phyloP scores from a whole-genome alignment of 2,329 filamentous ascomycete species.

The Orbilia brochopaga region DNA sequence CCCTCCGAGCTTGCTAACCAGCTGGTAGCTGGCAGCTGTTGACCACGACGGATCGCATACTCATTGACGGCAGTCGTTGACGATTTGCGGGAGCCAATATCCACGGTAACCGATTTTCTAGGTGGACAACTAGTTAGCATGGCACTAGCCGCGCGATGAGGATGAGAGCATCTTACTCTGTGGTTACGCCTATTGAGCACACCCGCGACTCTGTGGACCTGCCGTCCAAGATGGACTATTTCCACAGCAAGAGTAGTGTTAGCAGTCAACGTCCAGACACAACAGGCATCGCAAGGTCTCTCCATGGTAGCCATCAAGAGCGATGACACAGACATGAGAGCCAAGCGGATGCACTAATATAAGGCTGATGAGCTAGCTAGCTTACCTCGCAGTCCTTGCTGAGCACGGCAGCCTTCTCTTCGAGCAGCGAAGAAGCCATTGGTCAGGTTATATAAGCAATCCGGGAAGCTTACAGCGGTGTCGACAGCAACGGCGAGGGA shows the following conservation, averaged over 20 bases:
- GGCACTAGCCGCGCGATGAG: background rate
- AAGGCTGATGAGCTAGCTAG: background rate
- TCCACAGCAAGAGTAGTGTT: background rate
- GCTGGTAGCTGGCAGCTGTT: background rate
- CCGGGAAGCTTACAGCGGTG: background rate
- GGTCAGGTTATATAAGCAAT: constrained; percentile 11
- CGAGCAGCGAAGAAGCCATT: constrained; percentile 38
- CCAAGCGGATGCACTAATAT: constrained; percentile 7
- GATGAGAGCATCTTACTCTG: constrained; percentile 27
- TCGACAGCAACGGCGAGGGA: constrained; percentile 7
- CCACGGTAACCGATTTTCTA: constrained; percentile 48
- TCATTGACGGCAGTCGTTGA: constrained; percentile 36
- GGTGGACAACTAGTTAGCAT: constrained; percentile 3
- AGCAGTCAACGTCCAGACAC: background rate
- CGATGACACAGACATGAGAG: constrained; percentile 2
- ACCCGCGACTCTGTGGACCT: constrained; percentile 46
- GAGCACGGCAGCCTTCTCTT: constrained; percentile 46
- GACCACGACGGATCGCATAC: constrained; percentile 21
- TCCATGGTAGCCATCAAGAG: constrained; percentile 1
- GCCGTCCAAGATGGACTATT: constrained; percentile 45
- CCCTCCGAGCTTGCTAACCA: constrained; percentile 1
- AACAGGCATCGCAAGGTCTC: constrained; percentile 1
- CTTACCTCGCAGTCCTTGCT: constrained; percentile 47
- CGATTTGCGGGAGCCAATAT: constrained; percentile 35
- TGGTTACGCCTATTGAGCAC: constrained; percentile 50